A percentile compares a stretch with the other conserved stretches of the same genome.
Conservation (phyloP, 495 filamentous ascomycete genomes). For the Aspergillus affinis region DNA sequence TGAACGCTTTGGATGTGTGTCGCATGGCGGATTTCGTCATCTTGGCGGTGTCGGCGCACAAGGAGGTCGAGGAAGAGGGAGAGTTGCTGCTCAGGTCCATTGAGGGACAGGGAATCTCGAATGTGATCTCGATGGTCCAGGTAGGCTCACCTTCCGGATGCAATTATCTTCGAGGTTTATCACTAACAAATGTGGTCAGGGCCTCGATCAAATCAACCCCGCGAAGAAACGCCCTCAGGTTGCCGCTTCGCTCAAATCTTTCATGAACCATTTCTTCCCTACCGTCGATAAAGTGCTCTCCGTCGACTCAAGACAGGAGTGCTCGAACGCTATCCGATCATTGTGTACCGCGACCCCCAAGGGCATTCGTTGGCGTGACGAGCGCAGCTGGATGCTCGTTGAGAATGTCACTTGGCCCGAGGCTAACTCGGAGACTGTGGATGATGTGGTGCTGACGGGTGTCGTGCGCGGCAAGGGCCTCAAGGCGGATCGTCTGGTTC, state of each 20-base stretch:
- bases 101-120: constrained; percentile 91
- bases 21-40: constrained; percentile 86
- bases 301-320: constrained; percentile 83
- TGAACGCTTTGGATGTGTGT: constrained; percentile 79
- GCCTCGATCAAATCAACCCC: constrained; percentile 72
- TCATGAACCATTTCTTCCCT: constrained; percentile 91
- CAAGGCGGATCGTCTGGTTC: constrained; percentile 85
- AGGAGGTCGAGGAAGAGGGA: constrained; percentile 79
- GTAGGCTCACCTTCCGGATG: constrained; percentile 10
- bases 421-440: constrained; percentile 41
- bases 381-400: constrained; percentile 89
- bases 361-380: constrained; percentile 89
- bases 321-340: constrained; percentile 81
- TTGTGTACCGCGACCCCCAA: constrained; percentile 89
- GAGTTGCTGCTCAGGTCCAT: constrained; percentile 81
- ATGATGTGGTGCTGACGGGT: constrained; percentile 74
- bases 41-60: constrained; percentile 73
- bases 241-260: constrained; percentile 77
- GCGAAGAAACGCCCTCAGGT: constrained; percentile 75
- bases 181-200: constrained; percentile 18
- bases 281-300: constrained; percentile 82
- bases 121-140: constrained; percentile 76
- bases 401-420: constrained; percentile 74
- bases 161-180: background rate
- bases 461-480: constrained; percentile 82